phyloP scores from a whole-genome alignment of 2,329 filamentous ascomycete species.

The Cladophialophora chaetospira region DNA sequence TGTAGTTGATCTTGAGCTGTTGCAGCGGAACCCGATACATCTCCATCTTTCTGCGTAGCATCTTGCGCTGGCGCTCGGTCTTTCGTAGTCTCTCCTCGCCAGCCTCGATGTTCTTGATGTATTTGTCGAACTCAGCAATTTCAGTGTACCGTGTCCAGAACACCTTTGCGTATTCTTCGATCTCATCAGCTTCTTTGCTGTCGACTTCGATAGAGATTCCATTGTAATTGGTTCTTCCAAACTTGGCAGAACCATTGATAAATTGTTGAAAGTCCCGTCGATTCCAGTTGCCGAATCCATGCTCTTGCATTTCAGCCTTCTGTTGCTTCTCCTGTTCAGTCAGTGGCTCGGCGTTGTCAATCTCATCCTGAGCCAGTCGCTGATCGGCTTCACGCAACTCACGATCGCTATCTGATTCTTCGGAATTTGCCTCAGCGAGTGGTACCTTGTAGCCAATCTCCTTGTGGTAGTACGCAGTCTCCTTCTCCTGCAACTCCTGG shows the following conservation, averaged over 20 bases:
- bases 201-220: constrained; percentile 88
- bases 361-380: constrained; percentile 83
- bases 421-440: constrained; percentile 82
- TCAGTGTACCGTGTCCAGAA: constrained; percentile 97
- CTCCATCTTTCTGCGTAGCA: constrained; percentile 91
- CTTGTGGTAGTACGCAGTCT: constrained; percentile 94
- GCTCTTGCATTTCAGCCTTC: constrained; percentile 76
- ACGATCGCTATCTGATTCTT: constrained; percentile 69
- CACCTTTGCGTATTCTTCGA: constrained; percentile 83
- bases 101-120: constrained; percentile 84
- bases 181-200: constrained; percentile 80
- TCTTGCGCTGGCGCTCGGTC: constrained; percentile 87
- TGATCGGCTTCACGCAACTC: constrained; percentile 82
- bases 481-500: constrained; percentile 87
- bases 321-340: constrained; percentile 87
- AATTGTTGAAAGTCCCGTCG: constrained; percentile 98
- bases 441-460: constrained; percentile 95
- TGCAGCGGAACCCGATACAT: constrained; percentile 97
- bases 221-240: constrained; percentile 82
- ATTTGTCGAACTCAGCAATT: constrained; percentile 84
- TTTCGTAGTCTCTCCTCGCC: constrained; percentile 88
- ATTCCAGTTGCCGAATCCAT: constrained; percentile 95
- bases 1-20: constrained; percentile 98
- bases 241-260: constrained; percentile 90
- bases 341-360: constrained; percentile 84